Evolutionary conservation across 495 filamentous ascomycete genomes (phyloP), one percentile per base, ranked within the genome.

Genomic region (Cairneyella variabilis): DNA sequence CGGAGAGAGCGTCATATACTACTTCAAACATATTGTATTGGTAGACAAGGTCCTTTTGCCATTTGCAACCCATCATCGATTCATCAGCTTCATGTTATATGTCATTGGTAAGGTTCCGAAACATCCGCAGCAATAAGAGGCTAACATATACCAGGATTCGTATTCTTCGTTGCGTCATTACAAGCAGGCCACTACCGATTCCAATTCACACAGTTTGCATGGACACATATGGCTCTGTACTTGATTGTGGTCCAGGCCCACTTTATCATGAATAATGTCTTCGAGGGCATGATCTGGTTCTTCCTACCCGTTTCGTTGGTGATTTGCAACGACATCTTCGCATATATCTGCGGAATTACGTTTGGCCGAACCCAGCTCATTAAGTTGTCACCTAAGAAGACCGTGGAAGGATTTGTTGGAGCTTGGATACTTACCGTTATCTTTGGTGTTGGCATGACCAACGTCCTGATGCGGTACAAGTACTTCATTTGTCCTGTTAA

Each of bases 261-360:
- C 69, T 99, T 99, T 65, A 90, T 99, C 69, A 97, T 99, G 88
- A 97, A 99, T 76, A 99, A 97, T 71, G 85, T 97, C 54, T 92
- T 99, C 68, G 95, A 99, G 73, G 95, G 95, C 70, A 90, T 99
- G 89, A 93, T 99, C 67, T 99, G 95, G 95, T 97, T 99, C 78
- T 97, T 99, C 80, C 76, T 99, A 40, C 95, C 95, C 2, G 91
- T 90, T 2, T 86, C 88, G 23, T 78, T 99, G 50, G 95, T 99
- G 61, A 96, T 97, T 64, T 96, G 88, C 32, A 99, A 99, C 64
- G 95, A 99, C 68, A 99, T 97, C 55, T 97, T 96, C 64, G 95
- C 95, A 65, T 99, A 99, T 64, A 80, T 99, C 55, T 95, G 90
- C 68, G 95, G 95, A 56, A 97, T 99, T 64, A 91, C 90, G 8